Conservation (phyloP, 352 stramenopile genomes). For the Pythium folliculosum region DNA sequence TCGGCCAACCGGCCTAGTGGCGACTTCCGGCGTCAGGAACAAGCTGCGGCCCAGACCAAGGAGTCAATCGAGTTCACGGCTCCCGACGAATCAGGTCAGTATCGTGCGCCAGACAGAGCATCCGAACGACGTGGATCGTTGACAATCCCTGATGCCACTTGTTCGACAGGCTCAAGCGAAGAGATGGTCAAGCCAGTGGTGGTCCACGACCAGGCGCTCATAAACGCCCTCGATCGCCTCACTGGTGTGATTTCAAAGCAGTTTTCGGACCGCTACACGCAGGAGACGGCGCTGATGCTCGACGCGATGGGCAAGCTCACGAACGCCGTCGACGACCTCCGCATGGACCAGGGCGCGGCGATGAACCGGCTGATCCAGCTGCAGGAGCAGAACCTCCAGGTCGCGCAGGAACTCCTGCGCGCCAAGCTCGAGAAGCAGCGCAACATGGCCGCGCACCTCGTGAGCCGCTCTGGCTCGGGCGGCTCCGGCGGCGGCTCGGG, state of each 20-base stretch:
- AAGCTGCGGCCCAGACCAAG: slow-evolving; percentile 29
- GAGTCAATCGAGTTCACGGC: slow-evolving; percentile 55
- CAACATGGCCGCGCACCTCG: background rate
- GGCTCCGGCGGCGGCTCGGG: slow-evolving; percentile 1
- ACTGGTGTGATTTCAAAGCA: slow-evolving; percentile 61
- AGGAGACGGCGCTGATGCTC: slow-evolving; percentile 33
- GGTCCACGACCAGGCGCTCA: slow-evolving; percentile 59
- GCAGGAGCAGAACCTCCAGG: slow-evolving; percentile 68
- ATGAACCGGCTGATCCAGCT: slow-evolving; percentile 58
- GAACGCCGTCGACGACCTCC: slow-evolving; percentile 53
- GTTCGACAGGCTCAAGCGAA: slow-evolving; percentile 34
- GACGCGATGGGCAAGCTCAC: slow-evolving; percentile 42
- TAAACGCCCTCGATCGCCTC: slow-evolving; percentile 65
- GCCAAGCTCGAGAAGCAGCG: slow-evolving; percentile 59
- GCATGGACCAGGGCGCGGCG: slow-evolving; percentile 45
- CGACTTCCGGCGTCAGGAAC: slow-evolving; percentile 8
- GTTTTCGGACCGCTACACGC: slow-evolving; percentile 37
- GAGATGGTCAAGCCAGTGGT: slow-evolving; percentile 45
- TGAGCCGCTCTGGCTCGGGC: slow-evolving; percentile 6
- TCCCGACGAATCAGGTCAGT: slow-evolving; percentile 44
- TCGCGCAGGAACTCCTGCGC: slow-evolving; percentile 62
- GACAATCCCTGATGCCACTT: slow-evolving; percentile 24
- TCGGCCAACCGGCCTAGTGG: slow-evolving; percentile 4
- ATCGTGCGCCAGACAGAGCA: background rate
- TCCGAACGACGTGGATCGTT: slow-evolving; percentile 21